Conservation (phyloP, 2,329 filamentous ascomycete species). For the Arthroderma uncinatum region DNA sequence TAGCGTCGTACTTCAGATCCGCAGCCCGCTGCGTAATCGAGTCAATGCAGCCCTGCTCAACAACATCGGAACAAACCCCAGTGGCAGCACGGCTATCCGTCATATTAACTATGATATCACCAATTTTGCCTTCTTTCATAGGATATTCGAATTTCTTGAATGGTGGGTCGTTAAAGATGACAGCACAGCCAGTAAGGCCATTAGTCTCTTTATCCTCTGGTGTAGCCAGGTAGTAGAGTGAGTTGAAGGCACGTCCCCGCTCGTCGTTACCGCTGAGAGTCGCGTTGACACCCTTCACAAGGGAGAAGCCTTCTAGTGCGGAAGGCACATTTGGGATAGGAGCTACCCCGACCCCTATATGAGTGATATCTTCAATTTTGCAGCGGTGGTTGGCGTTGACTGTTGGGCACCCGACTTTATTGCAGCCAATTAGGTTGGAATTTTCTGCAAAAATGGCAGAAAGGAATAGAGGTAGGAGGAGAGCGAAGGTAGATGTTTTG, state of each 20-base stretch:
- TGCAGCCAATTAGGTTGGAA: background rate
- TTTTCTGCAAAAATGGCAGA: background rate
- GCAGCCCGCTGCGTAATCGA: constrained; percentile 9
- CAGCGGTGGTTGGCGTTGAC: background rate
- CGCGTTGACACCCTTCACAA: constrained; percentile 14
- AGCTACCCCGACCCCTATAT: background rate
- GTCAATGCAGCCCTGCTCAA: constrained; percentile 14
- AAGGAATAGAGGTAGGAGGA: background rate
- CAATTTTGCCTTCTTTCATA: constrained; percentile 4
- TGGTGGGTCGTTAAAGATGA: constrained; percentile 15
- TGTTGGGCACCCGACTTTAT: background rate
- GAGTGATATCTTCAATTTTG: background rate
- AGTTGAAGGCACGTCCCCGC: constrained; percentile 9
- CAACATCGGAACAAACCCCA: constrained; percentile 13
- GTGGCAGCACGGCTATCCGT: constrained; percentile 1
- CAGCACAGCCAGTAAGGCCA: constrained; percentile 13
- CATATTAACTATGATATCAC: background rate
- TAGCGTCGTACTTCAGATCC: background rate
- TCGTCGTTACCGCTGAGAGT: background rate
- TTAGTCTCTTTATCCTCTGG: constrained; percentile 5
- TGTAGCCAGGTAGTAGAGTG: constrained; percentile 14
- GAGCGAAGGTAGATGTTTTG: background rate
- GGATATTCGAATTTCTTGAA: constrained; percentile 7
- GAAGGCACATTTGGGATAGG: constrained; percentile 9
- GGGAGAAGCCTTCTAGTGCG: constrained; percentile 14